Percentiles rank a stretch among this genome's conserved stretches.
Evolutionary conservation across 228 moss, liverwort and hornwort species (phyloP).

Genomic region (Sphagnum fallax): DNA sequence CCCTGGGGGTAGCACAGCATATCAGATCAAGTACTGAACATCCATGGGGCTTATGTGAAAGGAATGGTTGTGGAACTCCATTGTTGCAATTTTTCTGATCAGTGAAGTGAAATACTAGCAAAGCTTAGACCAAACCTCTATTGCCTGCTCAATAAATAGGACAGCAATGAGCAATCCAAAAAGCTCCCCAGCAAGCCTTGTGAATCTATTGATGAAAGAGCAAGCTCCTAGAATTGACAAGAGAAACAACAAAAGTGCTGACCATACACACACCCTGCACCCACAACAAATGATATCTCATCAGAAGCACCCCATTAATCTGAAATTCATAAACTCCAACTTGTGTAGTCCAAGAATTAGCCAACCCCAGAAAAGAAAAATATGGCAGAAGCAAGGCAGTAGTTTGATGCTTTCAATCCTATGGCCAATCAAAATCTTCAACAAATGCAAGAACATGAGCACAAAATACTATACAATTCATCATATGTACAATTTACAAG

Average conservation of each 20-base stretch:
- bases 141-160: constrained; percentile 65
- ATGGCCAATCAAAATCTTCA: no score
- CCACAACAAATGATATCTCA: constrained; percentile 1
- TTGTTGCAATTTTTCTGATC: neutral
- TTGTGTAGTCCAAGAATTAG: no score
- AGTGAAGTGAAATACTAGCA: neutral
- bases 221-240: constrained; percentile 74
- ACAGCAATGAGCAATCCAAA: constrained; percentile 86
- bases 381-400: no score
- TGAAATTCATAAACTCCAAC: no score
- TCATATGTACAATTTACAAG: no score
- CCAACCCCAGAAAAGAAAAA: no score
- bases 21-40: neutral
- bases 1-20: constrained; percentile 31
- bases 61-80: no score
- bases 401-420: no score
- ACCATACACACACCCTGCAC: constrained; percentile 85
- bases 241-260: constrained; percentile 43
- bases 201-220: constrained; percentile 77
- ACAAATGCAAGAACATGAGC: no score
- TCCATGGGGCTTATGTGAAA: no score
- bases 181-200: constrained; percentile 75
- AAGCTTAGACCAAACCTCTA: constrained; percentile 38
- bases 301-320: no score
- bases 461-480: no score